Evolutionary conservation across 2,329 filamentous ascomycete species (phyloP), one percentile per base, ranked within the genome.

Genomic region (Colletotrichum sp.): DNA sequence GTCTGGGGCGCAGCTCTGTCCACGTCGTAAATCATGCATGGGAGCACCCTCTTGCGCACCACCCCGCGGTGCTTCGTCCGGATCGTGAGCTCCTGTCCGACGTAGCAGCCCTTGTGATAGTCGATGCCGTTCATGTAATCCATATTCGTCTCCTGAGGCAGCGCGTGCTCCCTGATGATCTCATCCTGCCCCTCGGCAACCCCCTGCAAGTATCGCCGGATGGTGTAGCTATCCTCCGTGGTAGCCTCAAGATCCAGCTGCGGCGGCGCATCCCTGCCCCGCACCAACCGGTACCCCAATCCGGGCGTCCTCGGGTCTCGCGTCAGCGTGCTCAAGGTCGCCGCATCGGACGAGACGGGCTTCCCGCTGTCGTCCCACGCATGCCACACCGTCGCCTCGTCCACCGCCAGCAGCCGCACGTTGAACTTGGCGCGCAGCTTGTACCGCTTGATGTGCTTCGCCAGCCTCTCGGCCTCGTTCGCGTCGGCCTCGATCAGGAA

Each of bases 31-130:
- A 98, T 81, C 78, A 94, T 86, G 38, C 96, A 93, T 0, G 97
- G 97, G 68, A 99, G 84, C 66, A 98, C 92, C 66, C 97, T 91
- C 88, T 98, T 98, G 76, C 97, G 90, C 55, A 99, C 95, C 18
- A 99, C 95, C 26, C 97, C 97, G 15, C 94, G 96, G 85, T 99
- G 97, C 83, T 96, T 94, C 2, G 97, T 99, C 56, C 97, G 93
- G 78, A 98, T 98, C 2, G 97, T 98, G 78, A 99, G 90, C 84
- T 99, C 97, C 85, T 99, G 97, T 0, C 97, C 97, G 9, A 98
- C 92, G 84, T 99, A 99, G 85, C 97, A 99, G 9, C 97, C 97
- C 87, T 99, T 99, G 82, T 92, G 92, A 87, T 97, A 99, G 85
- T 98, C 95, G 78, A 99, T 93, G 30, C 92, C 97, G 64, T 91